These are phyloP conservation scores for Theileria sp. DNA, from an alignment of 169 alveolate species.

Conservation along the genomic window DNA sequence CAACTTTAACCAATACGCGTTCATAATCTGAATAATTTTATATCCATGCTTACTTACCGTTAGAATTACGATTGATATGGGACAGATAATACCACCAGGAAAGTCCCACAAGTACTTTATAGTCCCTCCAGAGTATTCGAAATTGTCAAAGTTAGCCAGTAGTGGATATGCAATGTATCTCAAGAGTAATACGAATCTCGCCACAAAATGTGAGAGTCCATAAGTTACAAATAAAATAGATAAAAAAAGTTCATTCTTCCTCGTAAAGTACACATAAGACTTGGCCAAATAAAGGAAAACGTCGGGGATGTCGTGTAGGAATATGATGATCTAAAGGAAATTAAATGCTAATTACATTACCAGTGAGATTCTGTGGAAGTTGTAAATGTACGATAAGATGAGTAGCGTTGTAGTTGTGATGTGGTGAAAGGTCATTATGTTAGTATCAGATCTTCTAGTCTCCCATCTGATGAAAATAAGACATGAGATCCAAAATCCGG, in stretches of 20 bases:
- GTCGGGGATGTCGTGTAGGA: constrained; percentile 78
- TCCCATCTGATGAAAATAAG: constrained; percentile 55
- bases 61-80: constrained; percentile 23
- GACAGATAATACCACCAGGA: constrained; percentile 55
- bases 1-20: constrained; percentile 61
- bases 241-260: neutral
- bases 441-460: constrained; percentile 64
- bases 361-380: constrained; percentile 57
- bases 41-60: constrained; percentile 26
- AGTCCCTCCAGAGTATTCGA: constrained; percentile 34
- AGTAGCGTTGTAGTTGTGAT: constrained; percentile 42
- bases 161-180: constrained; percentile 40
- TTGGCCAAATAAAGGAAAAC: constrained; percentile 67
- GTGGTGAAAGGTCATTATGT: constrained; percentile 62
- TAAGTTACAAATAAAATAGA: constrained; percentile 16
- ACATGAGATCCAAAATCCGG: constrained; percentile 64
- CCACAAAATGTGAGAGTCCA: constrained; percentile 52
- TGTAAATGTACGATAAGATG: constrained; percentile 27
- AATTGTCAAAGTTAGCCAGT: constrained; percentile 28
- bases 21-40: constrained; percentile 36
- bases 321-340: constrained; percentile 38
- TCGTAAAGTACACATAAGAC: constrained; percentile 41
- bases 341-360: constrained; percentile 9
- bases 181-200: constrained; percentile 34
- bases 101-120: constrained; percentile 36